phyloP scores from a whole-genome alignment of 805 yeast genomes.

The Candida michaelii region DNA sequence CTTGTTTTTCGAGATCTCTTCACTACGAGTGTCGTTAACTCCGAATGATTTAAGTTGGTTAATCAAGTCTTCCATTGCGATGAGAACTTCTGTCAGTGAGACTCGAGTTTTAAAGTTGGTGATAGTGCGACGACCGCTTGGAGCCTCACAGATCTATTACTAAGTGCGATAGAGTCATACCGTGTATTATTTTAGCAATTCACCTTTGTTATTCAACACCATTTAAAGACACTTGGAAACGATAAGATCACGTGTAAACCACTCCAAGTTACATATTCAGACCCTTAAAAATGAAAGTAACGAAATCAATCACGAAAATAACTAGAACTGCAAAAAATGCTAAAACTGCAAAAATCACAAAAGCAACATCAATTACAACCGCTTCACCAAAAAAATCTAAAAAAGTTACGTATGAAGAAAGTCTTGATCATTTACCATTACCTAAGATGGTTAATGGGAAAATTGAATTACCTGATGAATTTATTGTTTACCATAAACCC shows the following conservation, averaged over 20 bases:
- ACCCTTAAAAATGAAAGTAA: neutral
- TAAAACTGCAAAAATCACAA: constrained; percentile 1
- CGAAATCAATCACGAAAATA: constrained; percentile 1
- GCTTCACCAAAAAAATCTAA: neutral
- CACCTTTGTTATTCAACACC: too few species aligned
- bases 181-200: too few species aligned
- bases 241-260: too few species aligned
- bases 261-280: too few species aligned
- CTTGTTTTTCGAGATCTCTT: constrained; percentile 81
- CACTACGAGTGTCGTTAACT: constrained; percentile 68
- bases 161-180: too few species aligned
- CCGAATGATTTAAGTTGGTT: constrained; percentile 51
- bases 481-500: constrained; percentile 29
- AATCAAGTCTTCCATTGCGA: constrained; percentile 24
- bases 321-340: constrained; percentile 1
- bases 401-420: constrained; percentile 12
- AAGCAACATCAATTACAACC: neutral
- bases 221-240: neutral
- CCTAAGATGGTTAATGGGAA: constrained; percentile 8
- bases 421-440: constrained; percentile 13
- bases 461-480: constrained; percentile 26
- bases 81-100: too few species aligned
- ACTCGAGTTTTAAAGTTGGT: too few species aligned
- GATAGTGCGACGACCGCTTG: too few species aligned
- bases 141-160: too few species aligned